These are phyloP conservation scores for Polyporus tsugae DNA, from an alignment of 1,284 basidiomycete species.

Conservation along the genomic window DNA sequence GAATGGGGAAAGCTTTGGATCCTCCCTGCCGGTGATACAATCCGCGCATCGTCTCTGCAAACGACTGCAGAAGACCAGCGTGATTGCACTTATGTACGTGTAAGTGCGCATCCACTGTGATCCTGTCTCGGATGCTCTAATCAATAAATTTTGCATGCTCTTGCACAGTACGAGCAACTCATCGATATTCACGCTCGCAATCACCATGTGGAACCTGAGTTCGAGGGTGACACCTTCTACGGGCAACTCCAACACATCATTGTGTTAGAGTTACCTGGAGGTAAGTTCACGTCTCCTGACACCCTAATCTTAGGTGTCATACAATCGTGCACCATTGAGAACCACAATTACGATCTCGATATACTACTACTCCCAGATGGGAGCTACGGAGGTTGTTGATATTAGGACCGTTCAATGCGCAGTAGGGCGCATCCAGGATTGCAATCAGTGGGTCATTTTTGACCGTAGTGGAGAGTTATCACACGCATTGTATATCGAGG, in stretches of 20 bases:
- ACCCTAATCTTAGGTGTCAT: constrained; percentile 15
- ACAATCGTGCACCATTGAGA: constrained; percentile 2
- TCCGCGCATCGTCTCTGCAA: constrained; percentile 13
- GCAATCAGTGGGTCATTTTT: constrained; percentile 8
- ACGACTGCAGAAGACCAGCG: constrained; percentile 10
- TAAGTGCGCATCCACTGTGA: constrained; percentile 20
- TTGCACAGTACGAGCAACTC: constrained; percentile 34
- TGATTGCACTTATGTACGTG: constrained; percentile 26
- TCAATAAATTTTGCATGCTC: too few species aligned
- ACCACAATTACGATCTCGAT: constrained; percentile 11
- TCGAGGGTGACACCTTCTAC: constrained; percentile 12
- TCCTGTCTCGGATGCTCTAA: too few species aligned
- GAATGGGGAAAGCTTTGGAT: constrained; percentile 28
- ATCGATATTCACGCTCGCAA: constrained; percentile 25
- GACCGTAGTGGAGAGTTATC: constrained; percentile 20
- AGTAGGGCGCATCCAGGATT: constrained; percentile 17
- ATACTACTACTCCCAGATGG: constrained; percentile 16
- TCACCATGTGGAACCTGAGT: background rate
- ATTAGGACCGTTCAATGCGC: constrained; percentile 21
- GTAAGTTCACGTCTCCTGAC: background rate
- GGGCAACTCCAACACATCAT: constrained; percentile 19
- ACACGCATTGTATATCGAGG: constrained; percentile 12
- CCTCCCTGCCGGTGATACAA: constrained; percentile 25
- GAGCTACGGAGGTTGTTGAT: constrained; percentile 7
- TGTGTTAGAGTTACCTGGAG: background rate